Conservation (phyloP, 352 stramenopile species). For the Halophytophthora polymorphica region DNA sequence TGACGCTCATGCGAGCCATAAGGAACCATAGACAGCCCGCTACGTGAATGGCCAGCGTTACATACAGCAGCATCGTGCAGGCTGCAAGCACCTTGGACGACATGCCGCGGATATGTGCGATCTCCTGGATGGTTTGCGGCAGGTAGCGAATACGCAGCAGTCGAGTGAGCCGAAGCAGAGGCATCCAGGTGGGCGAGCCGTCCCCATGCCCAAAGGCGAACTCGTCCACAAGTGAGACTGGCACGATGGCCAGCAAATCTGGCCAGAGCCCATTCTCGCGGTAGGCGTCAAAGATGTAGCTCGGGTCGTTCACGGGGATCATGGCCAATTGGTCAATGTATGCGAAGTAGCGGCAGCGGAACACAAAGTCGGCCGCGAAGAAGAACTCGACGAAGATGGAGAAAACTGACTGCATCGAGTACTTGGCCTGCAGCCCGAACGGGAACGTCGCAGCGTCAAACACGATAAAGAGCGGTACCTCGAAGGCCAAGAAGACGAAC, state of each 20-base stretch:
- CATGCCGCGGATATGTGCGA: constrained; percentile 44
- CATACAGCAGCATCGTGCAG: constrained; percentile 57
- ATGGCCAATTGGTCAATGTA: constrained; percentile 65
- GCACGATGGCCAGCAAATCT: constrained; percentile 58
- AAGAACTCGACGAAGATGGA: constrained; percentile 56
- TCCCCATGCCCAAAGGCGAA: constrained; percentile 24
- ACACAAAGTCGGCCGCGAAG: constrained; percentile 50
- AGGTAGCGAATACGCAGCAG: constrained; percentile 57
- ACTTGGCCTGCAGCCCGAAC: constrained; percentile 31
- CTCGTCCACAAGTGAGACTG: constrained; percentile 49
- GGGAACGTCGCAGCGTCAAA: constrained; percentile 61
- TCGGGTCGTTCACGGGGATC: constrained; percentile 55
- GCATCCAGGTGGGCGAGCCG: constrained; percentile 36
- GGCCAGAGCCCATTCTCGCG: constrained; percentile 45
- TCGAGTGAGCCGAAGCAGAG: constrained; percentile 41
- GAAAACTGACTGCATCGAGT: constrained; percentile 48
- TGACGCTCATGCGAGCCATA: constrained; percentile 59
- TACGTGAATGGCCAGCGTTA: constrained; percentile 61
- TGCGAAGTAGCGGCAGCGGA: constrained; percentile 55
- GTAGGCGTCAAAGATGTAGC: constrained; percentile 70
- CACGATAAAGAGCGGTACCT: constrained; percentile 65
- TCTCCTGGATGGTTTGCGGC: constrained; percentile 44
- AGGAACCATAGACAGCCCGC: constrained; percentile 74
- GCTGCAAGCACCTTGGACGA: constrained; percentile 62
- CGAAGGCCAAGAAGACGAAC: constrained; percentile 57